Evolutionary conservation across 164 flowering plant species (phyloP).

Genomic region (Liquidambar formosana): DNA sequence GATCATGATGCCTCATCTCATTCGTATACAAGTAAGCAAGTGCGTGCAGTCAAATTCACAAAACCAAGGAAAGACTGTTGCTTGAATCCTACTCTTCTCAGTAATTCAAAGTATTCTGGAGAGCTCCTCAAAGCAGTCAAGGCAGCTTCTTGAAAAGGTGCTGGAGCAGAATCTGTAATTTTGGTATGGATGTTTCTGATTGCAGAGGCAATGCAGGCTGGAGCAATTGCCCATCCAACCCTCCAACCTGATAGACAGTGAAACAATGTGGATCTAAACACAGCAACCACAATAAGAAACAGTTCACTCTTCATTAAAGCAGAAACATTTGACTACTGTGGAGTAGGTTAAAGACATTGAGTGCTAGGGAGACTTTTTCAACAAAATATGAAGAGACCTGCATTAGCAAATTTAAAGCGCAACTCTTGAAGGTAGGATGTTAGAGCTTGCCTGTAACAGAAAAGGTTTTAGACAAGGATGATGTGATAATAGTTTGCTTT

Average conservation of each 20-base stretch:
- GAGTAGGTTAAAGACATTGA: background rate
- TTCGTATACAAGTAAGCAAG: background rate
- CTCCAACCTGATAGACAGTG: slow-evolving; percentile 68
- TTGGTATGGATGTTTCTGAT: slow-evolving; percentile 71
- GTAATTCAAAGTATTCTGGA: slow-evolving; percentile 44
- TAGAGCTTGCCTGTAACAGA: slow-evolving; percentile 61
- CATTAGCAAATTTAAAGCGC: background rate
- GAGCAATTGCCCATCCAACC: slow-evolving; percentile 88
- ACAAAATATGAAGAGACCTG: too few species aligned
- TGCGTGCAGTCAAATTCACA: background rate
- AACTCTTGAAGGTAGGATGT: background rate
- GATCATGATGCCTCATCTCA: background rate
- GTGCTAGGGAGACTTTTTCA: too few species aligned
- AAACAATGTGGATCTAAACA: background rate
- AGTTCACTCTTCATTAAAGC: background rate
- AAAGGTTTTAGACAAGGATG: slow-evolving; percentile 79
- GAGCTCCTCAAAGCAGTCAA: slow-evolving; percentile 67
- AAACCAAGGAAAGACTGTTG: too few species aligned
- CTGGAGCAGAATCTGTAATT: slow-evolving; percentile 84
- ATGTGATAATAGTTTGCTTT: slow-evolving; percentile 71
- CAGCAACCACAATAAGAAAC: background rate
- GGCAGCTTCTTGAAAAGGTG: slow-evolving; percentile 91
- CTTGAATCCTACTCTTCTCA: slow-evolving; percentile 52
- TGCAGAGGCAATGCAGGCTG: slow-evolving; percentile 65
- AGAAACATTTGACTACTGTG: background rate